Conservation (phyloP, 352 stramenopile species). For the Phytopythium aichiense region DNA sequence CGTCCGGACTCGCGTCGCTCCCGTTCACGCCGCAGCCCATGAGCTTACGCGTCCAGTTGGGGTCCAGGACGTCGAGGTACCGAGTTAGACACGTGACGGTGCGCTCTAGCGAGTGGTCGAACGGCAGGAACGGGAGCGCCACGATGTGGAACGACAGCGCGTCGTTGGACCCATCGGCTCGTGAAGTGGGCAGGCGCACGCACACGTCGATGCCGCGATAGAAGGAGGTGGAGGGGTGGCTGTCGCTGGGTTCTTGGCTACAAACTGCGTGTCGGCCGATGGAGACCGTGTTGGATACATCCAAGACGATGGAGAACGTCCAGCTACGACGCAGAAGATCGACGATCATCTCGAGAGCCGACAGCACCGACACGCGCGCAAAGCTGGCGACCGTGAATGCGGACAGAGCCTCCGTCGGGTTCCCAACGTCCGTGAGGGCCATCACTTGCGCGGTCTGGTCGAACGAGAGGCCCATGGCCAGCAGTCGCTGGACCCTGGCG, state of each 20-base stretch:
- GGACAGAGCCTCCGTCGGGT: neutral
- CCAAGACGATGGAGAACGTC: constrained; percentile 16
- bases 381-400: constrained; percentile 6
- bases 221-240: neutral
- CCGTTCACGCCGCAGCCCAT: constrained; percentile 16
- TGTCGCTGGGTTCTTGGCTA: neutral
- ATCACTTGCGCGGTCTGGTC: constrained; percentile 9
- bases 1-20: constrained; percentile 1
- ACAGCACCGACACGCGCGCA: constrained; percentile 12
- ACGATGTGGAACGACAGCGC: constrained; percentile 24
- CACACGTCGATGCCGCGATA: constrained; percentile 20
- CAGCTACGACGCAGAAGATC: constrained; percentile 15
- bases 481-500: constrained; percentile 9
- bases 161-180: constrained; percentile 4
- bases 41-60: constrained; percentile 21
- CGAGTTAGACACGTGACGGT: constrained; percentile 2
- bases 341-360: constrained; percentile 14
- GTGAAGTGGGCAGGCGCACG: constrained; percentile 14
- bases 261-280: neutral
- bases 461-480: constrained; percentile 14
- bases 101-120: constrained; percentile 10
- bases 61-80: constrained; percentile 19
- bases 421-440: neutral
- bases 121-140: constrained; percentile 18
- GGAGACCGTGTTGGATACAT: constrained; percentile 5